Base-by-base conservation (phyloP, 2,329 filamentous ascomycete species). In the Stagonosporopsis rhizophila region DNA sequence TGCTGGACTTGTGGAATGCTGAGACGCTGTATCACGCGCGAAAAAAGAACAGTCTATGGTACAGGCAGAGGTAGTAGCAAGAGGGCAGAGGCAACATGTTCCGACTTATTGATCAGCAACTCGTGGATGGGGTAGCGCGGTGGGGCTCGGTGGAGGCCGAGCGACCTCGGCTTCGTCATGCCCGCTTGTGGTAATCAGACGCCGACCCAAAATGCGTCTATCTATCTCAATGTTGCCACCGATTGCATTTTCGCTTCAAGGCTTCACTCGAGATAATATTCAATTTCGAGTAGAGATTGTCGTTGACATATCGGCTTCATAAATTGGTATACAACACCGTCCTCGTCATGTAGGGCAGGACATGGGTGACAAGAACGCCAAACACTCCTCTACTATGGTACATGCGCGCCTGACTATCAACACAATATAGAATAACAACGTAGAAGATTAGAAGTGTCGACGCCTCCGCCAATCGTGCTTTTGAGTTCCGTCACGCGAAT, bases 331-430 rank as follows among this genome's bases (percentile, higher is more conserved):
- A 47, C 44, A 44, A 44, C 41, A 42, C 56, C 23, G 37, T 42
- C 49, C 47, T 19, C 56, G 52, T 60, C 56, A 46, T 58, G 44
- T 59, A 67, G 58, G 64, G 48, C 32, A 60, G 55, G 62, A 71
- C 62, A 61, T 61, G 60, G 60, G 65, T 63, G 65, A 61, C n/a
- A 58, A 60, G 7, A 72, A 68, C 65, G 68, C 68, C 60, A 60
- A 38, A 56, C 57, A 55, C 65, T 66, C 63, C 50, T 65, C 66
- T 66, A 65, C 47, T 71, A 72, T 72, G 56, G 61, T 71, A 72
- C 69, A 72, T 54, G 59, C 53, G 45, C 34, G 54, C 55, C 54
- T 42, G 40, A 44, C 52, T 66, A 68, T 68, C 60, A 62, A 68
- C 56, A 71, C 63, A 70, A 44, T 61, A 64, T 59, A 35, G 44